Evolutionary conservation across 2,329 filamentous ascomycete species (phyloP).

Genomic region (Cladophialophora yegresii): DNA sequence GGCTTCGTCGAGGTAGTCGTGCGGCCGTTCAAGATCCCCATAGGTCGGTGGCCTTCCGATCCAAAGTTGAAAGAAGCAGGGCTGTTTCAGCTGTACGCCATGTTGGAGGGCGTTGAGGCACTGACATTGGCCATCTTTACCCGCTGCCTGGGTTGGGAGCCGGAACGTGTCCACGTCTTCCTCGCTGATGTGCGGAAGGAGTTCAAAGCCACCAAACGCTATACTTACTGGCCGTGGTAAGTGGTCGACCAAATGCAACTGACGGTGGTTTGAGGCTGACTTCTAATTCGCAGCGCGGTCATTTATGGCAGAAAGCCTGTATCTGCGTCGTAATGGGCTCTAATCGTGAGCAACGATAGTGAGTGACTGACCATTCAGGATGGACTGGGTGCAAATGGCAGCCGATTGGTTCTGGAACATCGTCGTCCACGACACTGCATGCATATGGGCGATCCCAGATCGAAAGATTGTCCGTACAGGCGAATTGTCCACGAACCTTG

Average conservation of each 20-base stretch:
- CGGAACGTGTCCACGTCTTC: conserved; percentile 34
- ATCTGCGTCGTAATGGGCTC: background rate
- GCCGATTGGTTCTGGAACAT: background rate
- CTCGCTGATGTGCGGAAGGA: conserved; percentile 33
- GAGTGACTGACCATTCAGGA: background rate
- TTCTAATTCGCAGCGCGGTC: background rate
- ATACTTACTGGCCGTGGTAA: conserved; percentile 27
- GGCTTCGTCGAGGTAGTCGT: conserved; percentile 38
- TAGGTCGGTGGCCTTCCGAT: conserved; percentile 41
- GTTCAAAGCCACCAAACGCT: conserved; percentile 27
- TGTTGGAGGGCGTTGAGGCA: conserved; percentile 21
- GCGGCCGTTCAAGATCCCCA: conserved; percentile 35
- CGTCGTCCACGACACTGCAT: background rate
- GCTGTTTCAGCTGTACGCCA: conserved; percentile 10
- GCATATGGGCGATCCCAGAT: background rate
- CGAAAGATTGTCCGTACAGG: background rate
- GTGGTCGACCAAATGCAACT: conserved; percentile 33
- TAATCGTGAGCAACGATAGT: background rate
- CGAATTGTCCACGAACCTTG: background rate
- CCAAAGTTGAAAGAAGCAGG: conserved; percentile 19
- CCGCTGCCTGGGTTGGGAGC: conserved; percentile 17
- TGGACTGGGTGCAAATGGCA: background rate
- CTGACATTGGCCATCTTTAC: conserved; percentile 21
- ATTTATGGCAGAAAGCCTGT: conserved; percentile 13
- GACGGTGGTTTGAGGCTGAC: conserved; percentile 17